Conservation (phyloP, 495 filamentous ascomycete genomes). For the Cercophora scortea region DNA sequence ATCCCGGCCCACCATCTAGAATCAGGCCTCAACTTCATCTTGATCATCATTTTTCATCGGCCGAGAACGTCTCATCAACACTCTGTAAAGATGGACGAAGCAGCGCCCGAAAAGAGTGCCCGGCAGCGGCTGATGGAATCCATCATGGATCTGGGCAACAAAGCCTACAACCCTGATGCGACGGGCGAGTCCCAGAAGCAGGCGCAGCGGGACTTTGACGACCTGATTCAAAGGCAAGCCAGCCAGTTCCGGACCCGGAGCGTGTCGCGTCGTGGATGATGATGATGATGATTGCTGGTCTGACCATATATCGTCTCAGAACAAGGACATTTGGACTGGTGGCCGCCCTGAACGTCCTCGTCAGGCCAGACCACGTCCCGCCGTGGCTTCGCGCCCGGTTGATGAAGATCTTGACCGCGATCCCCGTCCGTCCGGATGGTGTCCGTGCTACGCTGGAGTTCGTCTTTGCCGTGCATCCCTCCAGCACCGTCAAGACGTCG, state of each 20-base stretch:
- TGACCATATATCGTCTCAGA: conserved; percentile 28
- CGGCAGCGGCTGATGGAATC: conserved; percentile 21
- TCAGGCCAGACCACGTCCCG: conserved; percentile 34
- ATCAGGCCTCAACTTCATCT: not conserved
- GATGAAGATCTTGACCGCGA: conserved; percentile 48
- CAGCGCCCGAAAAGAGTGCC: conserved; percentile 5
- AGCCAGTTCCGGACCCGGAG: too few relatives aligned
- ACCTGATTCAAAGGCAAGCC: conserved; percentile 34
- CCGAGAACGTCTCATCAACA: not conserved
- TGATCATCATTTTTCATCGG: not conserved
- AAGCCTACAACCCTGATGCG: conserved; percentile 32
- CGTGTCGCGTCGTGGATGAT: not conserved
- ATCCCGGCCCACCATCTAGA: not conserved
- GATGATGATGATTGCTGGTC: conserved; percentile 12
- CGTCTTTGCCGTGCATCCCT: conserved; percentile 52
- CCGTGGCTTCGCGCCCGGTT: conserved; percentile 44
- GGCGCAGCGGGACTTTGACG: conserved; percentile 28
- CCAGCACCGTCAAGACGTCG: conserved; percentile 28
- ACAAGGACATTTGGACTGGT: conserved; percentile 36
- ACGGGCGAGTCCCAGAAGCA: conserved; percentile 19
- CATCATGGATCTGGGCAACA: conserved; percentile 28
- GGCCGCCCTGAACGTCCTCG: conserved; percentile 37
- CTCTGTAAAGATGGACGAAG: conserved; percentile 11
- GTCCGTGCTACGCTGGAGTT: conserved; percentile 66
- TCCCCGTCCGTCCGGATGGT: conserved; percentile 59